Conservation (phyloP, 352 stramenopile genomes). For the Globisporangium spiculum region DNA sequence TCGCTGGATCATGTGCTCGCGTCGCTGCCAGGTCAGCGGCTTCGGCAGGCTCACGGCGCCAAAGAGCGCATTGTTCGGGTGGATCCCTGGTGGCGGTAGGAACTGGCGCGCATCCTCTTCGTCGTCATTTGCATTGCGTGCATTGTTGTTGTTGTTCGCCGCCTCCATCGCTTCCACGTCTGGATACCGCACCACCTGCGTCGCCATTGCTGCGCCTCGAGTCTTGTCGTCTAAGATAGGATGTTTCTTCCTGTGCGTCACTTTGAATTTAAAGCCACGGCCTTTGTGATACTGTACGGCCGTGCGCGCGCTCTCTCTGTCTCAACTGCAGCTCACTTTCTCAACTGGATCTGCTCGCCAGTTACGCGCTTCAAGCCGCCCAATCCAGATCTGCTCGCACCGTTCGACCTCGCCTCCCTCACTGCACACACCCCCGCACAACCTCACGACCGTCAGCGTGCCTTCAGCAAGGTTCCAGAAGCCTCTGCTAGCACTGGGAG, state of each 20-base stretch:
- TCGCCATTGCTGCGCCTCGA: background rate
- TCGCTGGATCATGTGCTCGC: constrained; percentile 66
- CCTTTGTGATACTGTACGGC: too few species aligned
- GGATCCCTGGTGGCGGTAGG: constrained; percentile 53
- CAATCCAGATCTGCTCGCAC: too few species aligned
- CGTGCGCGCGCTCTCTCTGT: background rate
- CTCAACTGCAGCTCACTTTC: background rate
- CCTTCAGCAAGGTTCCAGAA: background rate
- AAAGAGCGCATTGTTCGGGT: constrained; percentile 80
- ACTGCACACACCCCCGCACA: too few species aligned
- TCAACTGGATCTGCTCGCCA: background rate
- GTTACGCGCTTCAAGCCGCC: background rate
- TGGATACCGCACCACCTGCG: constrained; percentile 16
- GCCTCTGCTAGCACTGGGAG: background rate
- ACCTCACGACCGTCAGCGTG: background rate
- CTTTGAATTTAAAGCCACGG: too few species aligned
- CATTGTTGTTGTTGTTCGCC: background rate
- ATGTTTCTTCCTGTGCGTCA: too few species aligned
- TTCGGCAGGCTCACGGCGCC: constrained; percentile 57
- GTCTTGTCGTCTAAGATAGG: background rate
- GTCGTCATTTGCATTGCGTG: background rate
- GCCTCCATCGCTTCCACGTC: background rate
- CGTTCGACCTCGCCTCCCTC: too few species aligned
- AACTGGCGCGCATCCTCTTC: constrained; percentile 22
- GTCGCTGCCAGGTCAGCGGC: constrained; percentile 80